A percentile compares a stretch with the other conserved stretches of the same genome.
Conservation (phyloP, 1,139 yeast genomes). For the Blastobotrys malaysiensis region DNA sequence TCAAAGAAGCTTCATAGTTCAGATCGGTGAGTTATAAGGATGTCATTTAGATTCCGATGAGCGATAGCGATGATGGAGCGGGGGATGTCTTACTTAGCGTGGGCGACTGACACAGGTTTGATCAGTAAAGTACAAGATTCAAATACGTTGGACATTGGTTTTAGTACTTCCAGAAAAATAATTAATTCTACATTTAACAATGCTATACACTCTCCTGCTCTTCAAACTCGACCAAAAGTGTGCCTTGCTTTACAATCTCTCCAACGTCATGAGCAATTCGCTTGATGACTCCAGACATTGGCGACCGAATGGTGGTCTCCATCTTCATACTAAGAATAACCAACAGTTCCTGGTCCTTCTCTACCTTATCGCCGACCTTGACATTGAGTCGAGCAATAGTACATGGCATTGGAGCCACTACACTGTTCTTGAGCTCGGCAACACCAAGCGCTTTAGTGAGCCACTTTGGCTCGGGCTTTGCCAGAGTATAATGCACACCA, state of each 20-base stretch:
- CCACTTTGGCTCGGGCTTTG: constrained; percentile 31
- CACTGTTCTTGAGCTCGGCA: constrained; percentile 27
- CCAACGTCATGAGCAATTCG: constrained; percentile 30
- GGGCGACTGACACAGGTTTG: no score
- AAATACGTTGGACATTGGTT: no score
- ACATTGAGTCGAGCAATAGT: constrained; percentile 29
- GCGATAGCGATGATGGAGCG: background rate
- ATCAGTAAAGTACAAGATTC: no score
- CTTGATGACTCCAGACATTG: constrained; percentile 29
- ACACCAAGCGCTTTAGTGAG: constrained; percentile 29
- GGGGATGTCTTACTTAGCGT: background rate
- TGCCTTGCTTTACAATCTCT: constrained; percentile 33
- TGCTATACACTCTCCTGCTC: constrained; percentile 12
- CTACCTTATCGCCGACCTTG: constrained; percentile 33
- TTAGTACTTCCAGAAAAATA: no score
- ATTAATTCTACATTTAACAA: background rate
- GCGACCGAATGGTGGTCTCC: constrained; percentile 39
- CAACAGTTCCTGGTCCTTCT: constrained; percentile 34
- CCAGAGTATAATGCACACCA: constrained; percentile 29
- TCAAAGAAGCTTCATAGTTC: background rate
- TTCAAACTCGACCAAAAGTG: constrained; percentile 32
- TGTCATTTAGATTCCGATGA: no score
- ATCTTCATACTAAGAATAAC: constrained; percentile 45
- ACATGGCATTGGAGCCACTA: constrained; percentile 36
- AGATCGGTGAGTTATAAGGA: no score